Evolutionary conservation across 2,329 filamentous ascomycete species (phyloP), one percentile per base, ranked within the genome.

Genomic region (Cladosporium sp.): DNA sequence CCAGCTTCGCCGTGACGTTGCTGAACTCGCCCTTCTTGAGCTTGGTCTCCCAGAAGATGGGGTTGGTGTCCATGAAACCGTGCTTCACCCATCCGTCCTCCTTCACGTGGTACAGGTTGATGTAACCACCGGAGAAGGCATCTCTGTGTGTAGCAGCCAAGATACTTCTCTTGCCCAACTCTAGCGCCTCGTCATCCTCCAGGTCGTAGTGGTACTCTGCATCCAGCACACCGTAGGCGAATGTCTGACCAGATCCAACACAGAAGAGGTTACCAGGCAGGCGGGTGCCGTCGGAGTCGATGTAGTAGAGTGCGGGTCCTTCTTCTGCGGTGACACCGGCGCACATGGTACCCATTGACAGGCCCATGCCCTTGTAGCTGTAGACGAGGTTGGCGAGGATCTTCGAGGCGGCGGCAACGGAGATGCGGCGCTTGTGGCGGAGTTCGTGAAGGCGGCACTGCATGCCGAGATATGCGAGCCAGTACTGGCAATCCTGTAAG

Each of bases 291-390:
- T 99, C 94, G 64, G 88, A 92, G 80, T 99, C 94, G 77, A 99
- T 95, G 80, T 99, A 99, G 85, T 99, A 99, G 61, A 99, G 88
- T 40, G 94, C 94, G 25, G 94, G 94, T 11, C 94, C 94, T 82
- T 97, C 93, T 78, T 93, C 88, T 66, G 90, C 88, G 64, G 94
- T 94, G 66, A 99, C 94, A 71, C 94, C 94, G 37, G 94, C 93
- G 77, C 94, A 96, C 94, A 99, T 99, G 72, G 94, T 99, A 68
- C 94, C 94, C 94, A 99, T 99, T 74, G 90, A 96, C 70, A 99
- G 80, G 38, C 94, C 94, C 90, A 96, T 96, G 72, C 92, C 92
- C 82, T 99, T 99, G 86, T 99, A 99, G 69, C 87, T 88, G 83
- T 97, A 99, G 71, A 97, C 92, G 67, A 99, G 82, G 81, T 99